Evolutionary conservation across 371 early-diverging fungal genomes (phyloP).

Genomic region (Haplosporangium sp.): DNA sequence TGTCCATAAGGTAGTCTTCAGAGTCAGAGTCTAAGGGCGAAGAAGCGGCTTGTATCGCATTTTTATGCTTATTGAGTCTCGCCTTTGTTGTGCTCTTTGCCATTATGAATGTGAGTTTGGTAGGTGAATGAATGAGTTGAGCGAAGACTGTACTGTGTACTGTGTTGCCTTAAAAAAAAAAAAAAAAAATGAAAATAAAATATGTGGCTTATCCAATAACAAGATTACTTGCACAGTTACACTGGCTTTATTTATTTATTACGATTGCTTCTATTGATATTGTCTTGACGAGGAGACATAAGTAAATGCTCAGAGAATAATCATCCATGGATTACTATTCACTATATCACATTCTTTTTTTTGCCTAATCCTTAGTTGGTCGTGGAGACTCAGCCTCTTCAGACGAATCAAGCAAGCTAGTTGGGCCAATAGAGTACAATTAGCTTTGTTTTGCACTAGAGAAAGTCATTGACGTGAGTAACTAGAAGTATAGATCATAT

Average conservation of each 20-base stretch:
- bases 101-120: slow-evolving; percentile 5
- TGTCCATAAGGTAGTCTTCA: neutral
- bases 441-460: neutral
- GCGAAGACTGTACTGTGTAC: neutral
- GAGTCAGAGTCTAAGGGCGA: neutral
- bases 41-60: neutral
- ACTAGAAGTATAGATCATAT: neutral
- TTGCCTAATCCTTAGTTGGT: neutral
- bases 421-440: neutral
- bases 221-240: too few relatives aligned
- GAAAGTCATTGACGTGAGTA: neutral
- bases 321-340: neutral
- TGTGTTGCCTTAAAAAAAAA: neutral
- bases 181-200: neutral
- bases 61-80: slow-evolving; percentile 21
- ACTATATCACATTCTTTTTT: neutral
- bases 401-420: slow-evolving; percentile 2
- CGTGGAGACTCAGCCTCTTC: neutral
- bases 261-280: too few relatives aligned
- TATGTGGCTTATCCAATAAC: neutral
- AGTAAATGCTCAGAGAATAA: neutral
- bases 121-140: neutral
- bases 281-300: too few relatives aligned
- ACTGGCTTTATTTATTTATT: too few relatives aligned
- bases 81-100: slow-evolving; percentile 18